Base-by-base conservation (phyloP, 2,329 filamentous ascomycete genomes). In the Aspergillus piperis region DNA sequence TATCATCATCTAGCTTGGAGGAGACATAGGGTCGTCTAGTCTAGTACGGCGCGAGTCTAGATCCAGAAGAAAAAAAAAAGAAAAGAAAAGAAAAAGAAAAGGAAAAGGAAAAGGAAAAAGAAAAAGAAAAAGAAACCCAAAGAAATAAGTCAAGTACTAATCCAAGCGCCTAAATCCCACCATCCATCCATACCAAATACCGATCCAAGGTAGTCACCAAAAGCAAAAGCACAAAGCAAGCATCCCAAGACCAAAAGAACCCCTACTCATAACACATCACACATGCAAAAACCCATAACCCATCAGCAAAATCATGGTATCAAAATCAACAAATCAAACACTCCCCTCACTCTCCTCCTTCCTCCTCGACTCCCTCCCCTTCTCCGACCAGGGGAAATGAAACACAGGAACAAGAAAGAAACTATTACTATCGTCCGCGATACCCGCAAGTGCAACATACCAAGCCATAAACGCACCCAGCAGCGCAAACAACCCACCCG, bases 371-470 rank as follows among this genome's bases (percentile, higher is more conserved):
- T 53, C 62, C 23, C 54, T 85, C 47, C 86, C 89, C 81, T 89
- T 88, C 70, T 89, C 89, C 41, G 90, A 93, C 92, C 92, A 96
- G 41, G 92, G 92, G 82, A 96, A 94, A 81, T 96, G 91, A 69
- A 89, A 87, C 63, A 96, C 91, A 53, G 92, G 92, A 61, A 95
- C 86, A 74, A 93, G 82, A 81, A 96, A 93, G 85, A 96, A 96
- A 80, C 90, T 93, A 62, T 81, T 81, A 53, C 70, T 77, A 8
- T 69, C 70, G 59, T 94, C 90, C 57, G 88, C 87, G 59, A 93
- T 84, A 82, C 90, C 90, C 57, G 90, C 89, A 64, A 92, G 81
- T n/a, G 90, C 90, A 68, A 90, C 90, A 76, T 92, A 94, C 91
- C 91, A 94, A 1, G 90, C 90, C 63, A 90, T 71, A 71, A 94